These are phyloP conservation scores for Xanthoparmelia taractica DNA, from an alignment of 495 filamentous ascomycete genomes.

Conservation along the genomic window DNA sequence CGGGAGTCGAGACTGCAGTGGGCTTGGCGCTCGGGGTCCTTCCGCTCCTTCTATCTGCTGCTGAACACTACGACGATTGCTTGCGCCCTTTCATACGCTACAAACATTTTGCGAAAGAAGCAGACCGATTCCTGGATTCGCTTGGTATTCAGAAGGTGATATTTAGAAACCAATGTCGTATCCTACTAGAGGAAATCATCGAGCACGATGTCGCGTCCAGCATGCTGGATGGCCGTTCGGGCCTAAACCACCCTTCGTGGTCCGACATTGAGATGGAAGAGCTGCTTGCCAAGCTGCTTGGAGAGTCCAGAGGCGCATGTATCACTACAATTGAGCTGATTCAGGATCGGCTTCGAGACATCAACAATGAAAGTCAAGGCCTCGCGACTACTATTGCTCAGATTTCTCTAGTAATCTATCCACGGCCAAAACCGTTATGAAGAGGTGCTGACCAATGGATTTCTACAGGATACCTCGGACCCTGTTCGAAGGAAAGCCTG, in stretches of 20 bases:
- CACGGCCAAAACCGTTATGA: too few relatives aligned
- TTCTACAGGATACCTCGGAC: neutral
- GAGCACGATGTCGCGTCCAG: constrained; percentile 13
- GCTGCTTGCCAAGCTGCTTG: constrained; percentile 14
- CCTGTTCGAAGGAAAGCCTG: constrained; percentile 12
- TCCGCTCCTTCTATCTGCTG: constrained; percentile 27
- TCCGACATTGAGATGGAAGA: constrained; percentile 5
- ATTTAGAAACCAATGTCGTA: constrained; percentile 18
- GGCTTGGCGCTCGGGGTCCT: constrained; percentile 29
- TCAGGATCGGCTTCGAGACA: constrained; percentile 18
- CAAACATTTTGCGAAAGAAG: constrained; percentile 19
- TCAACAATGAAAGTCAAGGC: constrained; percentile 21
- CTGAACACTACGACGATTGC: constrained; percentile 29
- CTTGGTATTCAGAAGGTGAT: constrained; percentile 18
- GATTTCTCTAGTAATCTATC: constrained; percentile 4
- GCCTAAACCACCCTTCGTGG: constrained; percentile 15
- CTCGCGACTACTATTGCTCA: constrained; percentile 15
- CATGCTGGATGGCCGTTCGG: constrained; percentile 11
- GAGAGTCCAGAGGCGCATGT: constrained; percentile 15
- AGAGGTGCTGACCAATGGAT: neutral
- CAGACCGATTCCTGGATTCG: constrained; percentile 2
- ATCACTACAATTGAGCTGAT: constrained; percentile 19
- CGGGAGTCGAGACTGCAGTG: constrained; percentile 20
- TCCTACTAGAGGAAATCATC: constrained; percentile 17
- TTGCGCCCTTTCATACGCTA: constrained; percentile 28